Evolutionary conservation across 2,329 filamentous ascomycete genomes (phyloP).

Genomic region (Xylaria arbuscula): DNA sequence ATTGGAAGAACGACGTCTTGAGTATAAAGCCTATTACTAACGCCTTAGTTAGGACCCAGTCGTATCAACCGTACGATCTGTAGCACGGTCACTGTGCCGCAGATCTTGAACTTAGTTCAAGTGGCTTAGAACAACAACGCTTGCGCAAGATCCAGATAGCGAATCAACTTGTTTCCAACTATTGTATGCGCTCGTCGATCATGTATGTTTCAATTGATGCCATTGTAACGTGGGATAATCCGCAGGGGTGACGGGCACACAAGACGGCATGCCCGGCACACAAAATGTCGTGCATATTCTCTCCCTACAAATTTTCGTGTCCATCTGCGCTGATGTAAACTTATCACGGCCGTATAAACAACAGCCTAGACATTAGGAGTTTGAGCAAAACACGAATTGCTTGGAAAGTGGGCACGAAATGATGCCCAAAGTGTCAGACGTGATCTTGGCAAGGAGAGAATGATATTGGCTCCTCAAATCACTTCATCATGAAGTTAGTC

Average conservation of each 20-base stretch:
- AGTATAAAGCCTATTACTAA: background rate
- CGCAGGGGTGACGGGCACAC: background rate
- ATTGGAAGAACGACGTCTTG: background rate
- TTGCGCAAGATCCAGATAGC: constrained; percentile 16
- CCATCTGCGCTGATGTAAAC: background rate
- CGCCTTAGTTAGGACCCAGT: background rate
- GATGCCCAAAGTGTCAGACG: constrained; percentile 12
- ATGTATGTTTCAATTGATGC: background rate
- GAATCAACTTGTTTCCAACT: background rate
- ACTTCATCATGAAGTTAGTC: constrained; percentile 12
- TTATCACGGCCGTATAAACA: background rate
- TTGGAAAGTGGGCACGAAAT: constrained; percentile 4
- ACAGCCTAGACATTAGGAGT: background rate
- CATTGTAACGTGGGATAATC: background rate
- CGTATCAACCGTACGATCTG: constrained; percentile 11
- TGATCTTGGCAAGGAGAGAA: constrained; percentile 24
- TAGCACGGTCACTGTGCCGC: constrained; percentile 21
- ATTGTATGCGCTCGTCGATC: background rate
- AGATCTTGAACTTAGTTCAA: background rate
- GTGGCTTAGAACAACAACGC: constrained; percentile 14
- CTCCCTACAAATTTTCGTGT: background rate
- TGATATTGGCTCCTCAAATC: constrained; percentile 25
- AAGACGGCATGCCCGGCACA: background rate
- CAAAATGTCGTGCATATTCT: background rate
- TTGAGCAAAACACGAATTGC: constrained; percentile 2